A percentile compares a stretch with the other conserved stretches of the same genome.
phyloP scores from a whole-genome alignment of 164 flowering plant species.

The Aristolochia fimbriata region DNA sequence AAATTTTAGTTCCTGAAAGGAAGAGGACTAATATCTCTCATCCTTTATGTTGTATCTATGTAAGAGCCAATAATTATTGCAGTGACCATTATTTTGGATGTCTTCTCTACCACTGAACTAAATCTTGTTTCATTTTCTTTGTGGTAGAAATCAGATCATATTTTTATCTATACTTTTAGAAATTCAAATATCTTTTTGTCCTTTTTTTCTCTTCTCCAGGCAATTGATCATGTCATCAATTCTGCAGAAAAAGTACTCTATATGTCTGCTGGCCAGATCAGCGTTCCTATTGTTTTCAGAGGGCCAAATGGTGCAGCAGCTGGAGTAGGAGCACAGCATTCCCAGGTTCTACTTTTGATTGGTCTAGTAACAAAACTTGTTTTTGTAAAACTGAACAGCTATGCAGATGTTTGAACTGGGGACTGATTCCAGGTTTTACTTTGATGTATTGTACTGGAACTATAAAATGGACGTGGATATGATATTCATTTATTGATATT shows the following conservation, averaged over 20 bases:
- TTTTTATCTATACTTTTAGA: too few species aligned
- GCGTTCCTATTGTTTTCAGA: constrained; percentile 92
- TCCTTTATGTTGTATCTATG: too few species aligned
- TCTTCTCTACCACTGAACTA: too few species aligned
- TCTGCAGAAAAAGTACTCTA: constrained; percentile 95
- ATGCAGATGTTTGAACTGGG: too few species aligned
- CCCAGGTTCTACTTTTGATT: constrained; percentile 46
- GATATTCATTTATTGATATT: constrained; percentile 3
- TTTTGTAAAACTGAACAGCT: too few species aligned
- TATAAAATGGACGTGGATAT: neutral
- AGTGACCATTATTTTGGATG: too few species aligned
- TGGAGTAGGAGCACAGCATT: constrained; percentile 99
- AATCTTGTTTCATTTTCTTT: too few species aligned
- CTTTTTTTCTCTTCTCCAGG: constrained; percentile 55
- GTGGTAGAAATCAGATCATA: too few species aligned
- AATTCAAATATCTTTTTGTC: neutral
- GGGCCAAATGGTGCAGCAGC: constrained; percentile 99
- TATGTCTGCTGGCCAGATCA: constrained; percentile 90
- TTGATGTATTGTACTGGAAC: neutral
- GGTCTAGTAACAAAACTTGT: too few species aligned
- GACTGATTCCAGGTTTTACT: neutral
- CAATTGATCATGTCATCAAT: constrained; percentile 93
- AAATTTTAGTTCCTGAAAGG: too few species aligned
- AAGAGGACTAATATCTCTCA: too few species aligned
- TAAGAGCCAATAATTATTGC: too few species aligned